These are phyloP conservation scores for Fusarium mundagurra DNA, from an alignment of 2,329 filamentous ascomycete genomes.

Conservation along the genomic window DNA sequence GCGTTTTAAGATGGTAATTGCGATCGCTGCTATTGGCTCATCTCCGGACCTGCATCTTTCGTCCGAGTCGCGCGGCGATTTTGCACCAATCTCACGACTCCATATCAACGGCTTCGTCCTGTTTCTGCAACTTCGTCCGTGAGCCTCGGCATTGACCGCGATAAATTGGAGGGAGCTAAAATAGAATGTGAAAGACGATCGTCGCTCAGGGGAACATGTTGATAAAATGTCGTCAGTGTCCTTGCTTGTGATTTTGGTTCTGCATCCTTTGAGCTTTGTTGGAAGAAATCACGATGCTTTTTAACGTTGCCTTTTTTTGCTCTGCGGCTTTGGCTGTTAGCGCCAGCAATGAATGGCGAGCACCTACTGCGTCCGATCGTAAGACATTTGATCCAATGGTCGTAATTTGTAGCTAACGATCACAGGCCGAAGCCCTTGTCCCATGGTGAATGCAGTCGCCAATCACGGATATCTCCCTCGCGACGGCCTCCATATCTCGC, in stretches of 20 bases:
- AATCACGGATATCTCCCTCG: slow-evolving; percentile 40
- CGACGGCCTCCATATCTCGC: slow-evolving; percentile 28
- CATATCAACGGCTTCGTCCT: not conserved
- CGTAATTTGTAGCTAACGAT: not conserved
- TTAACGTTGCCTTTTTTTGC: slow-evolving; percentile 20
- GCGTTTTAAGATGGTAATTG: slow-evolving; percentile 23
- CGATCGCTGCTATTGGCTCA: not conserved
- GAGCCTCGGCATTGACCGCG: slow-evolving; percentile 23
- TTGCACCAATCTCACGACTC: slow-evolving; percentile 13
- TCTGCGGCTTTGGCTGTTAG: slow-evolving; percentile 24
- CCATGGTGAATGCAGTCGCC: slow-evolving; percentile 34
- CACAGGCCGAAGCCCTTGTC: slow-evolving; percentile 35
- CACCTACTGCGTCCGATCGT: slow-evolving; percentile 28
- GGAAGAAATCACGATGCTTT: slow-evolving; percentile 17
- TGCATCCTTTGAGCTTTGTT: not conserved
- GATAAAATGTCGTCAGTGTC: not conserved
- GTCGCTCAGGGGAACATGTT: not conserved
- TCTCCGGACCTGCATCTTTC: not conserved
- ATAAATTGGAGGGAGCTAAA: not conserved
- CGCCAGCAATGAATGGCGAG: slow-evolving; percentile 29
- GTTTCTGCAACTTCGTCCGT: slow-evolving; percentile 16
- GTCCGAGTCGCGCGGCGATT: not conserved
- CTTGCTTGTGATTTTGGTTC: not conserved
- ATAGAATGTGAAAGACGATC: not conserved
- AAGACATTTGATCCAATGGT: not conserved